Evolutionary conservation across 805 yeast species (phyloP).

Genomic region (Wickerhamiella shivajii): DNA sequence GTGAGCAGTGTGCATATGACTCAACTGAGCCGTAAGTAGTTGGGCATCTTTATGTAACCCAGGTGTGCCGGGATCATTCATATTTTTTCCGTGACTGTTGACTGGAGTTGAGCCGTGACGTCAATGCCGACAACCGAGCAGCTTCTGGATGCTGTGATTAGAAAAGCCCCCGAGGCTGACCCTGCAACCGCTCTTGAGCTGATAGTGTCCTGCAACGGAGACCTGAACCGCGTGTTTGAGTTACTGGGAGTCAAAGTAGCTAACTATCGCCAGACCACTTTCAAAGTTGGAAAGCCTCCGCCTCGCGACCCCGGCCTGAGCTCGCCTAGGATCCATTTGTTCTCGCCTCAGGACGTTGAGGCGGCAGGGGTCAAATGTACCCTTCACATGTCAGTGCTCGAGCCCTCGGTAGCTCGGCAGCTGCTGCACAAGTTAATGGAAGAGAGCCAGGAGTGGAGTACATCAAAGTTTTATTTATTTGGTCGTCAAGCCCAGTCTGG

Average conservation of each 20-base stretch:
- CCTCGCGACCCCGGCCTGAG: neutral
- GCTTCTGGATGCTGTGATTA: slow-evolving; percentile 15
- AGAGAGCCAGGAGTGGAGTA: slow-evolving; percentile 29
- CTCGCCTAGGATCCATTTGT: slow-evolving; percentile 24
- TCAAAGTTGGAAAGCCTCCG: slow-evolving; percentile 7
- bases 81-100: too few species aligned
- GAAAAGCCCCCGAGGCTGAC: slow-evolving; percentile 32
- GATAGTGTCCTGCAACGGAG: slow-evolving; percentile 39
- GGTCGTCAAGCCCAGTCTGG: slow-evolving; percentile 46
- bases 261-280: slow-evolving; percentile 14
- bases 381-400: slow-evolving; percentile 38
- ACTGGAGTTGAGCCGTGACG: too few species aligned
- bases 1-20: too few species aligned
- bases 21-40: too few species aligned
- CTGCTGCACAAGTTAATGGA: slow-evolving; percentile 31
- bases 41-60: too few species aligned
- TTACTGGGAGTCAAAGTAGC: slow-evolving; percentile 24
- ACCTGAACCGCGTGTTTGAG: slow-evolving; percentile 29
- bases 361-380: slow-evolving; percentile 33
- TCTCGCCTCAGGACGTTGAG: slow-evolving; percentile 37
- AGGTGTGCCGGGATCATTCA: too few species aligned
- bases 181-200: slow-evolving; percentile 34
- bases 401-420: slow-evolving; percentile 33
- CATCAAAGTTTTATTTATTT: slow-evolving; percentile 42
- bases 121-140: slow-evolving; percentile 16